A percentile compares a stretch with the other conserved stretches of the same genome.
Conservation (phyloP, 306 rosid species). For the Coriaria nepalensis region DNA sequence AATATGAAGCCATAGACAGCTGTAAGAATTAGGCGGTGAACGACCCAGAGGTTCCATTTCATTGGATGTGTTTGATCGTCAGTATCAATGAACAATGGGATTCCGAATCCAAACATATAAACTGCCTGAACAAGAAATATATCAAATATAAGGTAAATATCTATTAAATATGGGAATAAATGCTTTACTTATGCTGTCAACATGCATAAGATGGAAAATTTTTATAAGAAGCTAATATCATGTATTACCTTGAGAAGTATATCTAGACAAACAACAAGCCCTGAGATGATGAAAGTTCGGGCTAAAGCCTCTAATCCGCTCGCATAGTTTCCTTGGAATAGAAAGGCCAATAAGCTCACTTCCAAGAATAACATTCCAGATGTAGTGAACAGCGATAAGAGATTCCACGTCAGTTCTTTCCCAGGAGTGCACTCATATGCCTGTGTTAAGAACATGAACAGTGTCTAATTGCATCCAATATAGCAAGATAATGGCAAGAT, state of each 20-base stretch:
- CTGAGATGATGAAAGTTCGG: conserved; percentile 66
- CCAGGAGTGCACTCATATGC: conserved; percentile 80
- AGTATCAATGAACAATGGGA: conserved; percentile 60
- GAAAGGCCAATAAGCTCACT: conserved; percentile 94
- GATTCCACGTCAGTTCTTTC: conserved; percentile 58
- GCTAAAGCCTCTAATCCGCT: conserved; percentile 70
- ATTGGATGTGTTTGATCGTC: conserved; percentile 23
- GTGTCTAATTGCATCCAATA: no score
- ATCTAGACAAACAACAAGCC: conserved; percentile 69
- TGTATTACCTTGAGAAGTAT: conserved; percentile 56
- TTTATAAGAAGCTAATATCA: not conserved
- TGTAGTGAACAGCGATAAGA: conserved; percentile 64
- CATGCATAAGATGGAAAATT: conserved; percentile 7
- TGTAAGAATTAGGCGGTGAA: conserved; percentile 64
- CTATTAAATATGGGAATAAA: conserved; percentile 4
- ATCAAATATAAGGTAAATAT: conserved; percentile 11
- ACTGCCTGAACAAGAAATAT: conserved; percentile 41
- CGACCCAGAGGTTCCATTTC: conserved; percentile 85
- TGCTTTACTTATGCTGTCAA: not conserved
- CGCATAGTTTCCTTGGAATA: conserved; percentile 72
- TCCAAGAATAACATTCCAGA: conserved; percentile 95
- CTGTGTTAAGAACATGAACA: conserved; percentile 25
- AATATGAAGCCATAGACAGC: conserved; percentile 54
- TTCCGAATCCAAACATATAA: conserved; percentile 65
- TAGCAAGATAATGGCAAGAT: no score